These are phyloP conservation scores for Sesbania bispinosa DNA, from an alignment of 306 rosid species.

Conservation along the genomic window DNA sequence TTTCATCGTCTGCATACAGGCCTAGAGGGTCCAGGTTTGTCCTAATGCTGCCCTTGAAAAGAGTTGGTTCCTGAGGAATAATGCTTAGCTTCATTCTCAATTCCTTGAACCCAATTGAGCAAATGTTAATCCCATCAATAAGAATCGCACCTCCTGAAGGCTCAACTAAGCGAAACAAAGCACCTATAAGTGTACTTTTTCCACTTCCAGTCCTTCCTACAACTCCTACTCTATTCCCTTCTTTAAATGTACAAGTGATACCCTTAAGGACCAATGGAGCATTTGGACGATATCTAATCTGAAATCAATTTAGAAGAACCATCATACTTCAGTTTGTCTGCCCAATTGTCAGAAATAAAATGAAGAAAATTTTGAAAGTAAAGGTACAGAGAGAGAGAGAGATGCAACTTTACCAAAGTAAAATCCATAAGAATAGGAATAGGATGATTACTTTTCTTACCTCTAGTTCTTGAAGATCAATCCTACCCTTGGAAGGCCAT, in stretches of 20 bases:
- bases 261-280: constrained; percentile 68
- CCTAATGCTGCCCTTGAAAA: constrained; percentile 70
- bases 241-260: constrained; percentile 61
- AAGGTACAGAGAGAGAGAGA: not conserved
- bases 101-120: constrained; percentile 72
- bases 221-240: constrained; percentile 73
- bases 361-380: not conserved
- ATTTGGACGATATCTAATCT: constrained; percentile 66
- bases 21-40: constrained; percentile 81
- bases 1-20: constrained; percentile 66
- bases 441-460: too few species aligned
- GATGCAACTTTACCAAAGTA: constrained; percentile 40
- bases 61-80: constrained; percentile 88
- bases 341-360: not conserved
- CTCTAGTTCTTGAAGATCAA: constrained; percentile 49
- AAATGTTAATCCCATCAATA: constrained; percentile 61
- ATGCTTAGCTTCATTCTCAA: constrained; percentile 68
- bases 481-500: constrained; percentile 59
- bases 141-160: constrained; percentile 53
- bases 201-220: constrained; percentile 92
- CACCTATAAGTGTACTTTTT: constrained; percentile 73
- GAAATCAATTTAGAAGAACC: constrained; percentile 4
- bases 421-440: too few species aligned
- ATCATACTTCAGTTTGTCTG: not conserved
- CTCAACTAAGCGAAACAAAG: constrained; percentile 81